Base-by-base conservation (phyloP, 768 basidiomycete genomes). In the Leccinum obscurum region DNA sequence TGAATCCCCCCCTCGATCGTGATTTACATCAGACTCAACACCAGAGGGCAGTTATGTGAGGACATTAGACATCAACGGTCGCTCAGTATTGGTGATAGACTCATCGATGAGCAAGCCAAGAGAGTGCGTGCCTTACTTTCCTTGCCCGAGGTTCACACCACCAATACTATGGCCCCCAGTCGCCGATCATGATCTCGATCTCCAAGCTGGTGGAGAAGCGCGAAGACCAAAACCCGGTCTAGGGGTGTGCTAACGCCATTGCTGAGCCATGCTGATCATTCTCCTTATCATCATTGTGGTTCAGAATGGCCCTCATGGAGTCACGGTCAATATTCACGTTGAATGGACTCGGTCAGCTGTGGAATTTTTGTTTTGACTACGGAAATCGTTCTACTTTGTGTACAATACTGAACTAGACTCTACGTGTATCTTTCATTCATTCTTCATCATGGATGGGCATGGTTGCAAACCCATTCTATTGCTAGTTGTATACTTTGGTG, bases 61-160 rank as follows among this genome's bases (percentile, higher is more conserved):
- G 68, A 67, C 11, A 58, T 69, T 6, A 28, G 59, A 26, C 68
- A 69, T 53, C 59, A 56, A 46, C 68, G 61, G 0, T 22, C 22
- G 20, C 4, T 15, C 53, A 50, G 17, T 13, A 37, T 61, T 13
- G 56, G n/a, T 3, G 56, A 62, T 13, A 22, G 52, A 3, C 46
- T 67, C 34, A 52, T 69, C 8, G 58, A 65, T 3, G 22, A 41
- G 1, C 41, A 30, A 2, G 11, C 32, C 41, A 62, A 51, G 20
- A 58, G 39, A 13, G 68, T 69, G 30, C 5, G 67, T 59, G 3
- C 6, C 34, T 41, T 8, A 10, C 3, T 1, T n/a, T 44, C 28
- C 9, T 15, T 10, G 13, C 3, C 30, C 1, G 30, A 2, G 3
- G 1, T 52, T 37, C 13, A 14, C 13, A 35, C 28, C 14, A 39